phyloP scores from a whole-genome alignment of 1,139 yeast species.

The Yamadazyma mexicana region DNA sequence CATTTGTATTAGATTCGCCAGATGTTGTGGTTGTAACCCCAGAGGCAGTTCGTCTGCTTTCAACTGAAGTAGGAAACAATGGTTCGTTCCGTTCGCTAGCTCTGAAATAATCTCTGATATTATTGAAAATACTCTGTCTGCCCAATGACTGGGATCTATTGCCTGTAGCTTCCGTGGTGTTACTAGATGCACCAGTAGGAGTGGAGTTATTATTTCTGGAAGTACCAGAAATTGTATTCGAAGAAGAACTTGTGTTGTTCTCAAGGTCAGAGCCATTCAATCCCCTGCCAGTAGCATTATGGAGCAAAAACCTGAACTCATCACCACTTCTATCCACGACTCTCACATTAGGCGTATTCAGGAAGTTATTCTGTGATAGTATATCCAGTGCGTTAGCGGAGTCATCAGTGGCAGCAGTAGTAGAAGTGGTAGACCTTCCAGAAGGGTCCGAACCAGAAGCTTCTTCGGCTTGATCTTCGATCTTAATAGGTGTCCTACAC shows the following conservation, averaged over 20 bases:
- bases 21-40: constrained; percentile 45
- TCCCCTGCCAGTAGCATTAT: neutral
- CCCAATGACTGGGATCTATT: constrained; percentile 4
- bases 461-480: constrained; percentile 5
- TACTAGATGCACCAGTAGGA: neutral
- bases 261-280: neutral
- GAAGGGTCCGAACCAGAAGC: neutral
- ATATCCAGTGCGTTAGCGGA: neutral
- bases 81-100: constrained; percentile 16
- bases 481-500: constrained; percentile 56
- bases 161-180: too few species aligned
- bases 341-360: constrained; percentile 5
- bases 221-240: neutral
- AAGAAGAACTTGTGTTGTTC: neutral
- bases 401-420: constrained; percentile 1
- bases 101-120: constrained; percentile 7
- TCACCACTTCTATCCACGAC: constrained; percentile 7
- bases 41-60: constrained; percentile 48
- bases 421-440: constrained; percentile 1
- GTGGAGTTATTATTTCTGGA: too few species aligned
- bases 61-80: constrained; percentile 50
- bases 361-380: neutral
- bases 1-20: constrained; percentile 4
- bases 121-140: constrained; percentile 3
- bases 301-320: constrained; percentile 2